Evolutionary conservation across 768 basidiomycete species (phyloP).

Genomic region (Trametes gibbosa): DNA sequence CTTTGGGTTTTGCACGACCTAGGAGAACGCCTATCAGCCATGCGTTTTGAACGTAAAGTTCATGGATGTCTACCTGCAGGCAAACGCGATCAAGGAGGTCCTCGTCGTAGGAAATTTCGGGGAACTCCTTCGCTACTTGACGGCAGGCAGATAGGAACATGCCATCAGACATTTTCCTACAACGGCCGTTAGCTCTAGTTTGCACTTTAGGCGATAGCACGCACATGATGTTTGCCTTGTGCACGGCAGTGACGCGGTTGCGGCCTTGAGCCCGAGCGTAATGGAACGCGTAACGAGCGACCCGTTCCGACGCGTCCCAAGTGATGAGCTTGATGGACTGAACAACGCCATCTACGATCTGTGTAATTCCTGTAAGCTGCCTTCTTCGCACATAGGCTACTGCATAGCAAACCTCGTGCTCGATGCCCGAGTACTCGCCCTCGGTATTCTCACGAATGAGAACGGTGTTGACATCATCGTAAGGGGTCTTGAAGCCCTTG

Average conservation of each 20-base stretch:
- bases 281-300: conserved; percentile 97
- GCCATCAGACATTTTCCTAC: conserved; percentile 99
- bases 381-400: background rate
- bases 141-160: conserved; percentile 99
- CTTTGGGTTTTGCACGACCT: conserved; percentile 90
- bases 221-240: conserved; percentile 99
- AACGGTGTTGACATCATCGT: conserved; percentile 97
- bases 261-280: conserved; percentile 89
- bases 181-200: background rate
- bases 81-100: conserved; percentile 97
- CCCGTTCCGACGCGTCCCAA: conserved; percentile 97
- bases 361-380: background rate
- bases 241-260: conserved; percentile 94
- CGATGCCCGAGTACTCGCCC: conserved; percentile 99
- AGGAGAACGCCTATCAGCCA: conserved; percentile 7
- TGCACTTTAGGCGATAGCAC: conserved; percentile 25
- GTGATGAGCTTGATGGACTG: conserved; percentile 99
- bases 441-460: conserved; percentile 99
- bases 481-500: conserved; percentile 96
- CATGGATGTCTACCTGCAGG: conserved; percentile 60
- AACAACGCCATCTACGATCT: conserved; percentile 96
- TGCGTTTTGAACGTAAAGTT: background rate
- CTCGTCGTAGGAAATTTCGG: conserved; percentile 91
- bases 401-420: conserved; percentile 76
- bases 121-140: conserved; percentile 93